A percentile compares a stretch with the other conserved stretches of the same genome.
phyloP scores from a whole-genome alignment of 2,329 filamentous ascomycete species.

The Aspergillus floridensis region DNA sequence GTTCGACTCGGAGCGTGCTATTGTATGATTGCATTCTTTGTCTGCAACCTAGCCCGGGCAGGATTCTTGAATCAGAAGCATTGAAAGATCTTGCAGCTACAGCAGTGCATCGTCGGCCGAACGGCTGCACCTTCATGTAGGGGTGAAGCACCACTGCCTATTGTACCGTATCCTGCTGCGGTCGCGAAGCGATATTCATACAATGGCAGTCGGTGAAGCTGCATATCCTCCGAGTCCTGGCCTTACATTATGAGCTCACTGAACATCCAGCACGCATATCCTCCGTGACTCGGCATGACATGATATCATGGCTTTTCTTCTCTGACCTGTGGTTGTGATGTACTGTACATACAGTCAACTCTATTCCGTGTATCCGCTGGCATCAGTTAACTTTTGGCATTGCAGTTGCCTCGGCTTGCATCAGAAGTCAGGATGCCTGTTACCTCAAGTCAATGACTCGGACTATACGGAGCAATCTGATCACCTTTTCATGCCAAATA shows the following conservation, averaged over 20 bases:
- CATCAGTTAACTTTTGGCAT: not conserved
- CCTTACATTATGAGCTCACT: not conserved
- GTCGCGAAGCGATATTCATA: not conserved
- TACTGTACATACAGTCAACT: not conserved
- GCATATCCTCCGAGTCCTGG: not conserved
- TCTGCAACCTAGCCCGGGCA: not conserved
- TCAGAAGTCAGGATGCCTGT: not conserved
- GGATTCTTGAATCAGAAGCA: not conserved
- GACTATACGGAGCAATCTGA: not conserved
- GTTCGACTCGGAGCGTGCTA: not conserved
- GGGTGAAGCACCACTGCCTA: not conserved
- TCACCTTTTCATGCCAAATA: too few species aligned
- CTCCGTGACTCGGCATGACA: not conserved
- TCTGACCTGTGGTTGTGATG: not conserved
- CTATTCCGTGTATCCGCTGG: too few species aligned
- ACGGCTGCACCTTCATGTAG: not conserved
- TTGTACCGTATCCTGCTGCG: not conserved
- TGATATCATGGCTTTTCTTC: not conserved
- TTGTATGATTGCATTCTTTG: not conserved
- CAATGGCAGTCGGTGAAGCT: not conserved
- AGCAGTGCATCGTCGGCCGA: not conserved
- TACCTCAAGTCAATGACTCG: not conserved
- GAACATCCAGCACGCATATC: not conserved
- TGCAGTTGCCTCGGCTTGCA: not conserved
- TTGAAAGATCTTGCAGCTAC: not conserved